Base-by-base conservation (phyloP, 345 rosid genomes). In the Geranium rotundifolium region DNA sequence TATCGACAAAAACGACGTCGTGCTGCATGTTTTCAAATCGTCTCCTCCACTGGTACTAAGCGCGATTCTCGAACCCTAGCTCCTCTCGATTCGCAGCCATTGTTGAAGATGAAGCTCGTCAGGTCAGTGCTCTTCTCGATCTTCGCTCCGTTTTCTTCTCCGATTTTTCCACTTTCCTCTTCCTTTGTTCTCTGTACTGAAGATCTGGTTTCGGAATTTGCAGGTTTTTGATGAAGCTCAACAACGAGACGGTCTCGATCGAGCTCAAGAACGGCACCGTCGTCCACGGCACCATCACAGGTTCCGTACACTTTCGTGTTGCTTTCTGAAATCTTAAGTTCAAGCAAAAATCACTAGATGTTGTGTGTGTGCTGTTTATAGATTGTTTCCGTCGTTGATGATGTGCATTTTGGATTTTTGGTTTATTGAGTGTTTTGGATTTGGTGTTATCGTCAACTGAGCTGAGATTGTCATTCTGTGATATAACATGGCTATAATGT, bases 181-280 rank as follows among this genome's bases (percentile, higher is more conserved):
- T 54, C 7, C 13, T 8, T 17, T 1, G 9, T 14, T 1, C 1
- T 17, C 6, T 18, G 46, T 34, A 19, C 57, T 50, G 19, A 19
- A 52, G n/a, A 8, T 61, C 46, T 46, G 58, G 6, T 37, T 23
- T n/a, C 19, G 30, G 17, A 14, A 16, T 64, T 39, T 27, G n/a
- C 73, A 89, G 95, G 96, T 90, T 93, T 70, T 70, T 93, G 90
- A 93, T 93, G 99, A 93, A 93, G 83, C 50, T 93, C 73, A 93
- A 85, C 90, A 93, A 93, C 65, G 99, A 88, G 74, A 90, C 96
- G 59, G 97, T 90, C 5, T 90, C 97, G 63, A 86, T 93, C 62
- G 99, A 93, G 81, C 91, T 93, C 69, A 88, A 93, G 82, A 90
- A 93, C 54, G 97, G 96, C 64, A 93, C 97, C 61, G 77, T 88